These are phyloP conservation scores for Penicillium sclerotigenum DNA, from an alignment of 2,329 filamentous ascomycete species.

Conservation along the genomic window DNA sequence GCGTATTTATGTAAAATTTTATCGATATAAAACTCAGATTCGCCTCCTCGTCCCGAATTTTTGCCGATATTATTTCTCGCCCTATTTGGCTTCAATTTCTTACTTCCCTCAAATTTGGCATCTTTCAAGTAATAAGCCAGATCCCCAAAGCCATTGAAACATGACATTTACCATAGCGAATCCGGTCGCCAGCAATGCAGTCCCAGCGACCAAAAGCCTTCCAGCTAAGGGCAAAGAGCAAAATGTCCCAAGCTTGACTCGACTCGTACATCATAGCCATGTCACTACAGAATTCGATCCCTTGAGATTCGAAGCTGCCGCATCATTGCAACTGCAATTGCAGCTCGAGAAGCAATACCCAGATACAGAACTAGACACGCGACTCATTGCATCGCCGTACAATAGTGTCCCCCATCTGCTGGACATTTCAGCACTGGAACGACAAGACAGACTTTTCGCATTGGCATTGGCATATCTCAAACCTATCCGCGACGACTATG, in stretches of 20 bases:
- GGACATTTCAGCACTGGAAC: slow-evolving; percentile 64
- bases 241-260: background rate
- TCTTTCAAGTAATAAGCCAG: background rate
- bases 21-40: background rate
- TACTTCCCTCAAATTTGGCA: background rate
- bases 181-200: background rate
- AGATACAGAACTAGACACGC: slow-evolving; percentile 19
- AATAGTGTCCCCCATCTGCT: slow-evolving; percentile 67
- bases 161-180: background rate
- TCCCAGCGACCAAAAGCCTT: background rate
- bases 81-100: background rate
- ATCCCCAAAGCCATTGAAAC: background rate
- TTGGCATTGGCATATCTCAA: slow-evolving; percentile 65
- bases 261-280: slow-evolving; percentile 31
- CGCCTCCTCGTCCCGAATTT: background rate
- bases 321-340: slow-evolving; percentile 31
- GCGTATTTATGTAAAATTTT: background rate
- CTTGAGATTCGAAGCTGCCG: slow-evolving; percentile 35
- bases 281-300: slow-evolving; percentile 35
- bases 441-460: slow-evolving; percentile 66
- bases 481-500: slow-evolving; percentile 67
- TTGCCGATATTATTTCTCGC: background rate
- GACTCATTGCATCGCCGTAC: slow-evolving; percentile 73
- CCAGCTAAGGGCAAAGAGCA: background rate
- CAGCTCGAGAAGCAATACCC: background rate